These are phyloP conservation scores for Didymella segeticola DNA, from an alignment of 2,329 filamentous ascomycete species.

Conservation along the genomic window DNA sequence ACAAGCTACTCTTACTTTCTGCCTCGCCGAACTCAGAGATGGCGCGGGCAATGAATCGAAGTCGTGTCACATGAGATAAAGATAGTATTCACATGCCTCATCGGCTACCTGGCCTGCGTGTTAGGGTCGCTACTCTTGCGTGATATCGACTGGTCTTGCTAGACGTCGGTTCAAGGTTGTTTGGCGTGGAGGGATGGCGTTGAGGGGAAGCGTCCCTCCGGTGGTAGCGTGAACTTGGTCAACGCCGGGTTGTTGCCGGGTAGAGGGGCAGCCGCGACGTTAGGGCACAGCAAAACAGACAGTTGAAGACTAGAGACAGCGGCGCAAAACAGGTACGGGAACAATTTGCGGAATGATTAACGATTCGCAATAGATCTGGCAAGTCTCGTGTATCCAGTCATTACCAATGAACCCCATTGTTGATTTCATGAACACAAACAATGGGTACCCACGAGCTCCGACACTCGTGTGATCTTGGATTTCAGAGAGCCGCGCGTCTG, in stretches of 20 bases:
- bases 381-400: conserved; percentile 5
- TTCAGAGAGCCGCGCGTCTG: conserved; percentile 31
- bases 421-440: conserved; percentile 7
- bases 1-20: conserved; percentile 11
- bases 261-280: conserved; percentile 12
- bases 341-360: conserved; percentile 14
- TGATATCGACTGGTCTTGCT: conserved; percentile 1
- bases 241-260: conserved; percentile 3
- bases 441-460: conserved; percentile 14
- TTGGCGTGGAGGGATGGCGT: conserved; percentile 3
- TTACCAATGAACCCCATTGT: conserved; percentile 9
- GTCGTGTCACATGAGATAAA: not conserved
- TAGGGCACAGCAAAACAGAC: conserved; percentile 4
- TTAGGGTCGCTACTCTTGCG: conserved; percentile 1
- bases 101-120: conserved; percentile 4
- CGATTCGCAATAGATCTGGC: not conserved
- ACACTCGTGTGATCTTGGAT: conserved; percentile 13
- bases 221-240: conserved; percentile 1
- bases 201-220: conserved; percentile 9
- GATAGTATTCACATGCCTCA: conserved; percentile 1
- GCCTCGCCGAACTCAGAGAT: conserved; percentile 13
- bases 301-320: conserved; percentile 4
- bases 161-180: conserved; percentile 17
- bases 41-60: conserved; percentile 2
- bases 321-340: conserved; percentile 8